phyloP scores from a whole-genome alignment of 1,139 yeast genomes.

The Yamadazyma siamensis region DNA sequence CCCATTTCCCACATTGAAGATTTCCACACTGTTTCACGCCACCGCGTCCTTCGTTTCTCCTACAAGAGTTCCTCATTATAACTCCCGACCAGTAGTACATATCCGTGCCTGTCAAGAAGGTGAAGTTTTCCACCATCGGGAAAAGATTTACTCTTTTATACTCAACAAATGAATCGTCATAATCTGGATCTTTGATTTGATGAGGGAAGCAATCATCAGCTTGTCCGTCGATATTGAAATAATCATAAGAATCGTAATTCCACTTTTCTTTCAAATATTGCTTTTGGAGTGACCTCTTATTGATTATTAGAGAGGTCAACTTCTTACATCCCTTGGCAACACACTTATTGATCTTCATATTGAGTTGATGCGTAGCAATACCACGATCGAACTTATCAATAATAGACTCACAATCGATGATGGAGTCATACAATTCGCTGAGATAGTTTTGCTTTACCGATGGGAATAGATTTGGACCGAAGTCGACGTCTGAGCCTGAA shows the following conservation, averaged over 20 bases:
- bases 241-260: conserved; percentile 58
- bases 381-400: conserved; percentile 33
- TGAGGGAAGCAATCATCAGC: neutral
- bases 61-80: conserved; percentile 90
- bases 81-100: conserved; percentile 97
- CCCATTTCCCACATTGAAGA: conserved; percentile 96
- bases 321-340: conserved; percentile 34
- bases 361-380: conserved; percentile 40
- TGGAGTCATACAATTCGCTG: conserved; percentile 30
- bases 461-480: conserved; percentile 13
- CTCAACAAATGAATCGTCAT: conserved; percentile 48
- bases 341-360: conserved; percentile 29
- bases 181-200: conserved; percentile 26
- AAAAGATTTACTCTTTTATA: conserved; percentile 67
- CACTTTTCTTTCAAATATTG: conserved; percentile 32
- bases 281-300: conserved; percentile 32
- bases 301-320: conserved; percentile 29
- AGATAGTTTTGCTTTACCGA: conserved; percentile 14
- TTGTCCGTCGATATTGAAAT: conserved; percentile 49
- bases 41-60: conserved; percentile 81
- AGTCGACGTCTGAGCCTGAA: conserved; percentile 18
- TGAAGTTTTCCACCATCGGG: conserved; percentile 88
- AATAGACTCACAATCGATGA: conserved; percentile 34
- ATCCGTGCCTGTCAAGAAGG: conserved; percentile 69
- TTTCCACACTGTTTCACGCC: conserved; percentile 96